Evolutionary conservation across 805 yeast genomes (phyloP), one percentile per base, ranked within the genome.

Genomic region (Dipodascopsis tothii): DNA sequence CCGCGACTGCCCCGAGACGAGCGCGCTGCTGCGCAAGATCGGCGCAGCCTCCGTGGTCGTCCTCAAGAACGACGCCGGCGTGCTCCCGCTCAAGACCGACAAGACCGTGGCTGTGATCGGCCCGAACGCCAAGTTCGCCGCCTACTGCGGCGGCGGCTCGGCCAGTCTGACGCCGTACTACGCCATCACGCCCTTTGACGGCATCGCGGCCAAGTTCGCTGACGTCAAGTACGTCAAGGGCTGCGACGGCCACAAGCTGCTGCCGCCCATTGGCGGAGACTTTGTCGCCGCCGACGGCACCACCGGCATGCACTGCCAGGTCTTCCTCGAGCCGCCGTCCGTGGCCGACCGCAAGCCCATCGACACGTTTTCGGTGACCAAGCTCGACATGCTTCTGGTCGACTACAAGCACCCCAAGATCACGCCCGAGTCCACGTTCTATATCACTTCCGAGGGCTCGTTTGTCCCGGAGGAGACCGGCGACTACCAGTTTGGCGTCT

Each of bases 21-120:
- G 68, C 19, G 66, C 59, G 0, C 50, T 68, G 4, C 56, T 75
- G 33, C 66, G 75, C 56, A 60, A 66, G 48, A 47, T 72, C 16
- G 77, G 77, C 17, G 67, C 57, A n/a, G 79, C 77, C 40, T 62
- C 77, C 1, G 68, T 74, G 40, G 82, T 78, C 4, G 60, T 78
- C 45, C 67, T 78, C 60, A 76, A 77, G 57, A 78, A 78, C 56
- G 77, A 75, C 16, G 51, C 60, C 34, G 49, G 55, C 21, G 45
- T 72, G 3, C 60, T 76, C 44, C 84, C 84, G 1, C 63, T 78
- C 38, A 55, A 63, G 33, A 70, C 66, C 50, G 45, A 54, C 4
- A 68, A 67, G 37, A 65, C 38, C 11, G 30, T 25, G 14, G 74
- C 76, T 1, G 71, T 78, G 17, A 73, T 78, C 54, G 84, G 84